Percentiles rank a stretch among this genome's conserved stretches.
These are phyloP conservation scores for Paraphoma chrysanthemicola DNA, from an alignment of 2,329 filamentous ascomycete genomes.

Conservation along the genomic window DNA sequence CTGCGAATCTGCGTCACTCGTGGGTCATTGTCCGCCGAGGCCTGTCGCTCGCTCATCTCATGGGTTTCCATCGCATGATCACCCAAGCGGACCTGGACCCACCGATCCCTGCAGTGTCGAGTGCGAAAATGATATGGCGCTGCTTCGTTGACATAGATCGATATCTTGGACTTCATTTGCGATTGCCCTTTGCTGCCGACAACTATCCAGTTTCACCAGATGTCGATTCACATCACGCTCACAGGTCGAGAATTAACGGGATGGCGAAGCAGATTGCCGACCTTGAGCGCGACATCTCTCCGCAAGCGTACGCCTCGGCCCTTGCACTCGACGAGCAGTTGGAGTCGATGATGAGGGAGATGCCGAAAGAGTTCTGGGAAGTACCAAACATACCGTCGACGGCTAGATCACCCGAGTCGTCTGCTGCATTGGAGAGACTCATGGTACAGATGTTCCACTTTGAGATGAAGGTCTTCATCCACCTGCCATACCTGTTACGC, in stretches of 20 bases:
- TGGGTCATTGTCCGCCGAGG: conserved; percentile 44
- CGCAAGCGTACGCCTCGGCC: conserved; percentile 41
- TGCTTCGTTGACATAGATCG: conserved; percentile 39
- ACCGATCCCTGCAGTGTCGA: conserved; percentile 32
- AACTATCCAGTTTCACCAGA: conserved; percentile 36
- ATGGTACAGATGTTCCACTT: conserved; percentile 47
- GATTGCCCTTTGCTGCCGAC: conserved; percentile 43
- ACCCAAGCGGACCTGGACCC: conserved; percentile 23
- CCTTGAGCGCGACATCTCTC: conserved; percentile 37
- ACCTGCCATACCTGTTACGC: conserved; percentile 43
- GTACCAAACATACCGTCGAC: conserved; percentile 45
- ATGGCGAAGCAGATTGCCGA: conserved; percentile 35
- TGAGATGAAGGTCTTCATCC: conserved; percentile 44
- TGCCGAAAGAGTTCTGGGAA: conserved; percentile 45
- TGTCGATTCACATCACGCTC: conserved; percentile 23
- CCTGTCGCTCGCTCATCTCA: conserved; percentile 44
- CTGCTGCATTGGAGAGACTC: conserved; percentile 33
- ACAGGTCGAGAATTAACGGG: conserved; percentile 31
- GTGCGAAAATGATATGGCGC: conserved; percentile 39
- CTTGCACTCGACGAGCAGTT: conserved; percentile 42
- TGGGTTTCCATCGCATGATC: conserved; percentile 47
- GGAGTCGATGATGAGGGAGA: conserved; percentile 35
- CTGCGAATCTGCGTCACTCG: conserved; percentile 38
- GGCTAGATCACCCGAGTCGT: conserved; percentile 37
- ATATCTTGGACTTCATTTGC: conserved; percentile 43